These are phyloP conservation scores for Beauveria rudraprayagi DNA, from an alignment of 2,329 filamentous ascomycete species.

Conservation along the genomic window DNA sequence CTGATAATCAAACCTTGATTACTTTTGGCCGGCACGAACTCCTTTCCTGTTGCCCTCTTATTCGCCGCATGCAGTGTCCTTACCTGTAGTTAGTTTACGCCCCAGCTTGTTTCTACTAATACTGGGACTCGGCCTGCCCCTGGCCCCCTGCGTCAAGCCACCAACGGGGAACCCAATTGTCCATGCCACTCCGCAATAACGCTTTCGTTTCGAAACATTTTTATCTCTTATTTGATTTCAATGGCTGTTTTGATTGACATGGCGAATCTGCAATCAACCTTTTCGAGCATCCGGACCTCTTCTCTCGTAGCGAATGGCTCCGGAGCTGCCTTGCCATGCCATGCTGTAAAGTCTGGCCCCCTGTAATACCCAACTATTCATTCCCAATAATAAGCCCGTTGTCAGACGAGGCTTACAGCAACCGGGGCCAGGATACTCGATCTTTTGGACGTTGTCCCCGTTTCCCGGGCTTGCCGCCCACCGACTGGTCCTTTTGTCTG, in stretches of 20 bases:
- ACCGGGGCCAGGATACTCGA: background rate
- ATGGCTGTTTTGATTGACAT: too few relatives aligned
- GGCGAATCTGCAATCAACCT: too few relatives aligned
- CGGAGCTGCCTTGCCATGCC: too few relatives aligned
- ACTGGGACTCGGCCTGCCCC: background rate
- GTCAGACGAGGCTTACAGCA: background rate
- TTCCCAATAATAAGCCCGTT: too few relatives aligned
- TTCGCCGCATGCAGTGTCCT: background rate
- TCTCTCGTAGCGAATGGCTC: too few relatives aligned
- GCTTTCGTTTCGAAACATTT: background rate
- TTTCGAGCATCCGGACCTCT: too few relatives aligned
- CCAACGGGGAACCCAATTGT: background rate
- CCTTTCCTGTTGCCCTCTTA: background rate
- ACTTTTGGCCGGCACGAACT: too few relatives aligned
- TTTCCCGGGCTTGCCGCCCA: background rate
- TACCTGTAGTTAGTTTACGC: too few relatives aligned
- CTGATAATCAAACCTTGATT: too few relatives aligned
- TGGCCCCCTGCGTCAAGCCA: conserved; percentile 8
- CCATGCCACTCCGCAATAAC: background rate
- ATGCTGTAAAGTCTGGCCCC: too few relatives aligned
- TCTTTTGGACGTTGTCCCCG: background rate
- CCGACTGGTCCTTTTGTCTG: background rate
- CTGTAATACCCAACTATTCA: too few relatives aligned
- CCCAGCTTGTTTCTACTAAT: background rate
- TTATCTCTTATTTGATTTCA: background rate